Base-by-base conservation (phyloP, 78 protist genomes). In the Chrysochromulina parva region DNA sequence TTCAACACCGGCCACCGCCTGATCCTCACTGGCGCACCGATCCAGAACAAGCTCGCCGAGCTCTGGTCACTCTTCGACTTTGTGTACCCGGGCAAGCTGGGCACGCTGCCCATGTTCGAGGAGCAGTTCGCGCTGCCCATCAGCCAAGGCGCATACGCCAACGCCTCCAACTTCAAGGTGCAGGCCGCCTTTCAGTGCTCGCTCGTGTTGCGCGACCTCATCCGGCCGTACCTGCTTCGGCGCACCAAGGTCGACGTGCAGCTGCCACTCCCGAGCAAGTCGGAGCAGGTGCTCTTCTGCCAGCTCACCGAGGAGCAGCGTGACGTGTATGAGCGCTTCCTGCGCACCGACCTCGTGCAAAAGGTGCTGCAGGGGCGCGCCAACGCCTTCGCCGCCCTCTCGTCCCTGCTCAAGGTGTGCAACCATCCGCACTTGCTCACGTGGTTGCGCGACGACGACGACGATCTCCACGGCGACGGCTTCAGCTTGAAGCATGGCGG, bases 21-120 rank as follows among this genome's bases (percentile, higher is more conserved):
- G 54, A 92, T 99, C 54, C 90, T 98, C 20, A 74, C 98, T 0
- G 99, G 99, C 16, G 87, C 99, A 28, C 99, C 99, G 1, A 94
- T 99, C 20, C 99, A 98, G 88, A 99, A 99, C 94, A 95, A 93
- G 11, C 95, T 99, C 24, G 67, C 73, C 0, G 99, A 99, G 95
- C 94, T 99, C 26, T 99, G 99, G 99, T 96, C 98, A 3, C 91
- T 99, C n/a, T 96, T 99, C 66, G 99, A 99, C 82, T 99, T 98
- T 84, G 96, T 98, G 22, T 95, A 85, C 57, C 99, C 99, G 1
- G 99, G 99, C 14, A 88, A 88, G 22, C 93, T 98, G 6, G 99
- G 96, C 74, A 88, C 96, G 50, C 90, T 94, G 26, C 93, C 93
- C 26, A 65, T 89, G 22, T 98, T 98, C 60, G 11, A 20, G 47